Conservation (phyloP, 139 green algal species). For the Tetradesmus lagerheimii region DNA sequence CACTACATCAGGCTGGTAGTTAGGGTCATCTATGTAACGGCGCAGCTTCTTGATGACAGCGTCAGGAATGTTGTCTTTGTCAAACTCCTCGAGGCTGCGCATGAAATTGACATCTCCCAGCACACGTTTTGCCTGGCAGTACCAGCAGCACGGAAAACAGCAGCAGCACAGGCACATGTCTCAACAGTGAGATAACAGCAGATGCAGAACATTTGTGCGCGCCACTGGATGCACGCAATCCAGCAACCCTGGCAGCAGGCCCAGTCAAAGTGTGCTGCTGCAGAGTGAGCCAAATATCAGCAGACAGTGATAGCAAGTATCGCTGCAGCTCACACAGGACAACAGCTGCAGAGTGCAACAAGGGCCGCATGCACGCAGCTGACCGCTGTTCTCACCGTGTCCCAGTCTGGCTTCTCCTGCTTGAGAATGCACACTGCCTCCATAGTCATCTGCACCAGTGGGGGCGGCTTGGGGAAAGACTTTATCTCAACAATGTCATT, state of each 20-base stretch:
- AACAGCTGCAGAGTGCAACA: not conserved
- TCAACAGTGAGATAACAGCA: too few relatives aligned
- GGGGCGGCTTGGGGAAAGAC: slow-evolving; percentile 87
- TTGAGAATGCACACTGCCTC: slow-evolving; percentile 86
- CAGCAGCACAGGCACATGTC: too few relatives aligned
- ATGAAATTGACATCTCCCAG: slow-evolving; percentile 84
- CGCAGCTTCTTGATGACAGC: slow-evolving; percentile 64
- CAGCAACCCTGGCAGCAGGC: too few relatives aligned
- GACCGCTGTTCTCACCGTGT: slow-evolving; percentile 57
- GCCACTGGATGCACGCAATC: too few relatives aligned
- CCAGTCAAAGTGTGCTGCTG: too few relatives aligned
- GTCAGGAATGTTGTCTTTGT: slow-evolving; percentile 88
- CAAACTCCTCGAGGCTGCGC: slow-evolving; percentile 82
- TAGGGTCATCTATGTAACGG: slow-evolving; percentile 43
- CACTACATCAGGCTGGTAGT: slow-evolving; percentile 56
- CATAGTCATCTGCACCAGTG: slow-evolving; percentile 86
- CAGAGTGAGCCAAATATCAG: not conserved
- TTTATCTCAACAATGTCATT: slow-evolving; percentile 86
- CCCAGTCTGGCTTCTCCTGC: slow-evolving; percentile 88
- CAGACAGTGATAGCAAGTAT: not conserved
- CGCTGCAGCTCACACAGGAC: not conserved
- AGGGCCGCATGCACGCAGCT: not conserved
- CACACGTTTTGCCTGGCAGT: slow-evolving; percentile 73
- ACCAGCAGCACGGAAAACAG: too few relatives aligned
- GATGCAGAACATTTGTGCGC: too few relatives aligned